phyloP scores from a whole-genome alignment of 495 filamentous ascomycete species.

The Penicilliopsis zonata region DNA sequence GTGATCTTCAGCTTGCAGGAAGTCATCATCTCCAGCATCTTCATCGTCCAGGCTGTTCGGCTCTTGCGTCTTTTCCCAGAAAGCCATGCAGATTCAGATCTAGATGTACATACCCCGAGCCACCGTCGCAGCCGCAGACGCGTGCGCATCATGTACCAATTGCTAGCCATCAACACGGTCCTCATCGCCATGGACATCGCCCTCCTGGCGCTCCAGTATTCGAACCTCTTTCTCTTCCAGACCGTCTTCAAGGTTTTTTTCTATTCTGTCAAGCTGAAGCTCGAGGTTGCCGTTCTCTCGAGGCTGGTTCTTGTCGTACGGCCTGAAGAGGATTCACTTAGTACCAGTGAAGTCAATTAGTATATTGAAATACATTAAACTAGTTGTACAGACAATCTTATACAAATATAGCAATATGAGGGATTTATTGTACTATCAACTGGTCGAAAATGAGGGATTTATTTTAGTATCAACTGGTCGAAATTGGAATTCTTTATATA shows the following conservation, averaged over 20 bases:
- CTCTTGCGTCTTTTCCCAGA: conserved; percentile 21
- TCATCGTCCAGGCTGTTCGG: conserved; percentile 28
- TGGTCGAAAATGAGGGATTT: no score
- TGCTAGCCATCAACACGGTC: conserved; percentile 31
- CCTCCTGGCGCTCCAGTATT: conserved; percentile 33
- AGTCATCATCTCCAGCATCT: conserved; percentile 34
- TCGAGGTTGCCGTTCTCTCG: conserved; percentile 42
- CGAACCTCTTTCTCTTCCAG: conserved; percentile 28
- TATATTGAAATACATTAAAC: no score
- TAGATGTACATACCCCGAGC: no score
- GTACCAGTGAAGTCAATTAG: no score
- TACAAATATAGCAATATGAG: no score
- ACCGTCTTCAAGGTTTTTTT: conserved; percentile 31
- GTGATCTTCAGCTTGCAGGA: conserved; percentile 37
- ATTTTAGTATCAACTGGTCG: no score
- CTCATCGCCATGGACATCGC: conserved; percentile 31
- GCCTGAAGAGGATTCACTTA: no score
- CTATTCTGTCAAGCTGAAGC: conserved; percentile 41
- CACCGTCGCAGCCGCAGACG: conserved; percentile 7
- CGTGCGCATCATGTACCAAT: conserved; percentile 26
- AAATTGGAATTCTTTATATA: no score
- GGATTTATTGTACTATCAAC: no score
- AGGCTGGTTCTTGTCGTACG: no score
- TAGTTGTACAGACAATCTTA: no score
- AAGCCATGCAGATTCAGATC: no score